Conservation (phyloP, 257 asterid species). For the Parsonsia alboflavescens region DNA sequence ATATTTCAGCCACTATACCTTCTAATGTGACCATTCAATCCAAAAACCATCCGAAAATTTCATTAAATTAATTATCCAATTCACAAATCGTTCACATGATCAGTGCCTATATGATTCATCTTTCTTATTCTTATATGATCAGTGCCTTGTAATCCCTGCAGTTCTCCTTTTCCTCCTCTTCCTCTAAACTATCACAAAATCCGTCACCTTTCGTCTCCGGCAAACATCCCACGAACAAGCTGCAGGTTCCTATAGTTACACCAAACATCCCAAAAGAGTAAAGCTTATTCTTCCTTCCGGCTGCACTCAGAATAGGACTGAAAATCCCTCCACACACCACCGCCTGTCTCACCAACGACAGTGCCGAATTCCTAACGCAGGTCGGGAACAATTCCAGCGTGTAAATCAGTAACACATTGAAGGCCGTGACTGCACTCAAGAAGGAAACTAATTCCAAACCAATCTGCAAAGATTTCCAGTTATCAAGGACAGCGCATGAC, state of each 20-base stretch:
- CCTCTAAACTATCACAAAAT: conserved; percentile 50
- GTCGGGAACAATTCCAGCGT: conserved; percentile 74
- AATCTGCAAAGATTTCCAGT: conserved; percentile 24
- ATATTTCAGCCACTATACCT: too few relatives aligned
- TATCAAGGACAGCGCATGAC: conserved; percentile 30
- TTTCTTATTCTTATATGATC: too few relatives aligned
- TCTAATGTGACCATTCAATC: too few relatives aligned
- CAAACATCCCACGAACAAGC: conserved; percentile 37
- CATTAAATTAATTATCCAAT: too few relatives aligned
- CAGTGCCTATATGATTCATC: too few relatives aligned
- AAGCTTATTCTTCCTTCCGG: conserved; percentile 37
- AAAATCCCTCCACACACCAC: conserved; percentile 52
- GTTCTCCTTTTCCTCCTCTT: conserved; percentile 35
- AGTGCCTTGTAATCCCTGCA: background rate
- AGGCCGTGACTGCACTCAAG: conserved; percentile 47
- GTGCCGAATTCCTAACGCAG: conserved; percentile 63
- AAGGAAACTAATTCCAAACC: conserved; percentile 54
- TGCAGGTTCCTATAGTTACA: conserved; percentile 27
- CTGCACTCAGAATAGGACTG: conserved; percentile 50
- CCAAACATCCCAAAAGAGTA: conserved; percentile 61
- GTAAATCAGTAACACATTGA: conserved; percentile 40
- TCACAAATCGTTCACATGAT: too few relatives aligned
- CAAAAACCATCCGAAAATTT: too few relatives aligned
- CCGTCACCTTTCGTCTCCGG: conserved; percentile 60
- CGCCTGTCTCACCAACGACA: conserved; percentile 70